These are phyloP conservation scores for Fraxinus velutina DNA, from an alignment of 305 asterid genomes.

Conservation along the genomic window DNA sequence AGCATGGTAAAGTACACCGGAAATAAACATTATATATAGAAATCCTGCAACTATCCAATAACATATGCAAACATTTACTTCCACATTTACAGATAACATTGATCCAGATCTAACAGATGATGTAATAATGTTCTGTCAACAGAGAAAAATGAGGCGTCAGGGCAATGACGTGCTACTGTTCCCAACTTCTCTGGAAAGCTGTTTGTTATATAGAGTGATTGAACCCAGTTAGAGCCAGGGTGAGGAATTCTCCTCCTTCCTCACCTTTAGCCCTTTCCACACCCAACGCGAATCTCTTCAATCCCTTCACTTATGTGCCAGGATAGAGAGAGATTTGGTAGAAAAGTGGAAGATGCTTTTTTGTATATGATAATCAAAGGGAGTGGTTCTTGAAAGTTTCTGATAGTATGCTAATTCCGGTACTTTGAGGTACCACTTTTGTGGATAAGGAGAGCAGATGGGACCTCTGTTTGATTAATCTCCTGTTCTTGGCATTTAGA, in stretches of 20 bases:
- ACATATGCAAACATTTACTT: background rate
- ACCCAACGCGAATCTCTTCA: background rate
- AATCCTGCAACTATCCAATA: background rate
- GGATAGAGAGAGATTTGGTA: background rate
- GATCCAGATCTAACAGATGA: background rate
- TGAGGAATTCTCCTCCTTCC: too few relatives aligned
- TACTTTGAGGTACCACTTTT: background rate
- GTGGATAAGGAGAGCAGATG: background rate
- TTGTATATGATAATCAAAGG: slow-evolving; percentile 1
- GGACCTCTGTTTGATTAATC: background rate
- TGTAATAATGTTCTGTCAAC: background rate
- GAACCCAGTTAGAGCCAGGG: too few relatives aligned
- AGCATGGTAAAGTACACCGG: background rate
- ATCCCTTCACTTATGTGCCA: background rate
- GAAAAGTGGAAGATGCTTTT: background rate
- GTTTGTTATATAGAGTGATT: too few relatives aligned
- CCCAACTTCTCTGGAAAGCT: background rate
- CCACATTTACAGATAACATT: background rate
- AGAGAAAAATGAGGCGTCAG: background rate
- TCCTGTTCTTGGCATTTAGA: background rate
- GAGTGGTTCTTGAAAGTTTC: background rate
- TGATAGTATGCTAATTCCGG: background rate
- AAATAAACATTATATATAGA: background rate
- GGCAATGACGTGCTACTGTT: background rate
- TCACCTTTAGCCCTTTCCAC: too few relatives aligned